These are phyloP conservation scores for Fusarium sp. DNA, from an alignment of 2,329 filamentous ascomycete genomes.

Conservation along the genomic window DNA sequence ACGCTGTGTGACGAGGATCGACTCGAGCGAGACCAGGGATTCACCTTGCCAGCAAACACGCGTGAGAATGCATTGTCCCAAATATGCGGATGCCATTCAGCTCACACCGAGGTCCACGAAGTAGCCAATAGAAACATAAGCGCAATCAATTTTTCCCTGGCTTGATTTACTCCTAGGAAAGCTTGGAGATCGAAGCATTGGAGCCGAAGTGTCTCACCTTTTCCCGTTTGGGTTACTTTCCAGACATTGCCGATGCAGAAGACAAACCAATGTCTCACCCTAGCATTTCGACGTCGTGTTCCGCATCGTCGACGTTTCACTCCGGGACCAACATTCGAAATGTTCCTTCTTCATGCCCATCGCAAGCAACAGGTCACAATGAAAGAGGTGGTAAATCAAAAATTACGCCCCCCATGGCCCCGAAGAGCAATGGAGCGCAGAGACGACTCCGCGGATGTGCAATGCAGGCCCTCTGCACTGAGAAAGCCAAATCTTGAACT, in stretches of 20 bases:
- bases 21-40: conserved; percentile 1
- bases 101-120: neutral
- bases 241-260: neutral
- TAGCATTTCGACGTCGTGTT: neutral
- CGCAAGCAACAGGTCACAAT: conserved; percentile 55
- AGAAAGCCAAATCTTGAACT: conserved; percentile 60
- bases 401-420: conserved; percentile 66
- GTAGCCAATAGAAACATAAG: conserved; percentile 30
- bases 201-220: conserved; percentile 29
- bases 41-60: conserved; percentile 28
- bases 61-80: conserved; percentile 25
- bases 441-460: conserved; percentile 64
- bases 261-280: neutral
- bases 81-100: conserved; percentile 33
- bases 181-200: neutral
- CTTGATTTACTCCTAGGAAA: conserved; percentile 3
- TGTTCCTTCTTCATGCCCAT: conserved; percentile 58
- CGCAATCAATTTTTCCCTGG: conserved; percentile 16
- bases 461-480: conserved; percentile 65
- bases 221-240: neutral
- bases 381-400: conserved; percentile 63
- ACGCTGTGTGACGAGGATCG: conserved; percentile 1
- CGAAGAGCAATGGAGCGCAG: conserved; percentile 65
- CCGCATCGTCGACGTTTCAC: neutral
- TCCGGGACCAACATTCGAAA: neutral